Evolutionary conservation across 2,329 filamentous ascomycete genomes (phyloP).

Genomic region (Fusarium siculi): DNA sequence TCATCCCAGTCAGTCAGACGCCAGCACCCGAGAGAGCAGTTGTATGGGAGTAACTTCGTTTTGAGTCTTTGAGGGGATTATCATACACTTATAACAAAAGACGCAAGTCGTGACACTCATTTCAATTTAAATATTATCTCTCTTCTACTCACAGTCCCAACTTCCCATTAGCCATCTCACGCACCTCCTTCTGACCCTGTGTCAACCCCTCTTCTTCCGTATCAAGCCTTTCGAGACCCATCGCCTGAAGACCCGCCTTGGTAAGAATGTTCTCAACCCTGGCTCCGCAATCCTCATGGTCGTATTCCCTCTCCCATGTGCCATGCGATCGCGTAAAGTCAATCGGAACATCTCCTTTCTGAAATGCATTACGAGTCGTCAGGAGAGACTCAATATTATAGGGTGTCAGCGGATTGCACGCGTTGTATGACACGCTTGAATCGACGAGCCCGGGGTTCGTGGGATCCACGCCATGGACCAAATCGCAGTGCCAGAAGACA

Average conservation of each 20-base stretch:
- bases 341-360: neutral
- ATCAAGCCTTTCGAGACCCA: neutral
- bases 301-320: neutral
- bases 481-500: neutral
- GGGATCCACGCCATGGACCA: neutral
- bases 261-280: neutral
- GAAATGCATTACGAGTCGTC: neutral
- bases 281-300: neutral
- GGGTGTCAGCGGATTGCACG: neutral
- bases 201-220: neutral
- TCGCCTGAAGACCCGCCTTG: neutral
- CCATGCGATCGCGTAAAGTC: neutral
- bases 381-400: neutral
- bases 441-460: neutral
- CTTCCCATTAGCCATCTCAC: neutral
- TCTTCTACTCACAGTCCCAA: neutral
- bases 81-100: neutral
- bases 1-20: neutral
- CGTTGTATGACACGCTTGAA: neutral
- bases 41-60: neutral
- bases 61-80: fast-evolving
- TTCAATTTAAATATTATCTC: neutral
- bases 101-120: neutral
- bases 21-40: neutral
- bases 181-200: neutral